phyloP scores from a whole-genome alignment of 179 eudicot genomes.

The Amaranthus tricolor region DNA sequence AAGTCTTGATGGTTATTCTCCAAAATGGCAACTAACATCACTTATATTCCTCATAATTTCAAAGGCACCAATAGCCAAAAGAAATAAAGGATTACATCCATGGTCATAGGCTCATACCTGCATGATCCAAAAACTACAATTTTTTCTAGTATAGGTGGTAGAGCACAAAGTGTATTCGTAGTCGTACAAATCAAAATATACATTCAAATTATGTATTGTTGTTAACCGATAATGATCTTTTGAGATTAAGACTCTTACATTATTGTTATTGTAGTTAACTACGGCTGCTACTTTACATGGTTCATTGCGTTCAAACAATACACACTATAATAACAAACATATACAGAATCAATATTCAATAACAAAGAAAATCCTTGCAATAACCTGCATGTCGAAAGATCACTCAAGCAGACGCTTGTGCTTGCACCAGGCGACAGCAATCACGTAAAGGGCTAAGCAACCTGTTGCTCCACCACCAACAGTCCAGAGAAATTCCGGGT shows the following conservation, averaged over 20 bases:
- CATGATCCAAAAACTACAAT: background rate
- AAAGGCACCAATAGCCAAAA: no score
- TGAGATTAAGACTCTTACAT: no score
- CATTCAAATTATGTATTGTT: background rate
- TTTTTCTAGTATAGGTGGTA: background rate
- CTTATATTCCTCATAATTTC: no score
- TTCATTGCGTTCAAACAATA: background rate
- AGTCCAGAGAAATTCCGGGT: slow-evolving; percentile 76
- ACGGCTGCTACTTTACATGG: background rate
- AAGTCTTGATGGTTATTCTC: no score
- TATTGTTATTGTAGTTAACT: background rate
- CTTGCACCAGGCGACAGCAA: slow-evolving; percentile 92
- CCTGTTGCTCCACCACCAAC: slow-evolving; percentile 80
- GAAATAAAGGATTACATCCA: no score
- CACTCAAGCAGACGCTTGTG: slow-evolving; percentile 79
- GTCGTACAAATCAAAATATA: background rate
- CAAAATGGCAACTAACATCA: no score
- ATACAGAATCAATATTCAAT: slow-evolving; percentile 12
- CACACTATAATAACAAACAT: background rate
- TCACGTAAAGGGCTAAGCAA: slow-evolving; percentile 60
- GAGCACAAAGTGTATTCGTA: background rate
- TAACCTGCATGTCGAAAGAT: slow-evolving; percentile 1
- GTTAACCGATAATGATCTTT: background rate
- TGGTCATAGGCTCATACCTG: background rate
- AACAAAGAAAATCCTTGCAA: background rate